These are phyloP conservation scores for Cyberlindnera xylosilytica DNA, from an alignment of 805 yeast genomes.

Conservation along the genomic window DNA sequence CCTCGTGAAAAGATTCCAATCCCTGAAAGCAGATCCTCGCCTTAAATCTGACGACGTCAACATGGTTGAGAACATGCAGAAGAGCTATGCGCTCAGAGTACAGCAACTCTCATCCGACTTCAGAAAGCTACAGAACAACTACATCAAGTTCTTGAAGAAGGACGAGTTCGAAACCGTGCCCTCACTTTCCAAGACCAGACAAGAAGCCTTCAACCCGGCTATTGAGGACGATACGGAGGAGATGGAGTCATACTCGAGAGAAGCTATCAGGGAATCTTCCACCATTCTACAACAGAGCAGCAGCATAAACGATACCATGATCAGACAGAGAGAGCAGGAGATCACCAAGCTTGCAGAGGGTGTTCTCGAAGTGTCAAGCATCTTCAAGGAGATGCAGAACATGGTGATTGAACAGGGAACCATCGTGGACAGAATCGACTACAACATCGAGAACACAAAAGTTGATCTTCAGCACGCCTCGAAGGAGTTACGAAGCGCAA, in stretches of 20 bases:
- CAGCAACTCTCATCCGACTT: conserved; percentile 77
- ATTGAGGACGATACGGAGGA: conserved; percentile 35
- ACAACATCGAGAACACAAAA: conserved; percentile 79
- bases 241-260: conserved; percentile 50
- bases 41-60: conserved; percentile 45
- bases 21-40: conserved; percentile 32
- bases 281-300: conserved; percentile 32
- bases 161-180: conserved; percentile 62
- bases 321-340: conserved; percentile 81
- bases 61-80: conserved; percentile 77
- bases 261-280: conserved; percentile 49
- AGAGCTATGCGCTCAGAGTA: conserved; percentile 78
- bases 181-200: conserved; percentile 18
- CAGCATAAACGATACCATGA: conserved; percentile 37
- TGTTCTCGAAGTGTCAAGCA: conserved; percentile 87
- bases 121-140: conserved; percentile 84
- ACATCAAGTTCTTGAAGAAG: conserved; percentile 77
- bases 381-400: conserved; percentile 88
- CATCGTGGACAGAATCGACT: conserved; percentile 88
- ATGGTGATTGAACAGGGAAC: conserved; percentile 96
- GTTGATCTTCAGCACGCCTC: conserved; percentile 75
- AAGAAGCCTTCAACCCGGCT: conserved; percentile 23
- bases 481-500: conserved; percentile 72
- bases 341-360: conserved; percentile 91
- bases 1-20: conserved; percentile 64